Conservation (phyloP, 2,329 filamentous ascomycete genomes). For the Aureobasidium sp. region DNA sequence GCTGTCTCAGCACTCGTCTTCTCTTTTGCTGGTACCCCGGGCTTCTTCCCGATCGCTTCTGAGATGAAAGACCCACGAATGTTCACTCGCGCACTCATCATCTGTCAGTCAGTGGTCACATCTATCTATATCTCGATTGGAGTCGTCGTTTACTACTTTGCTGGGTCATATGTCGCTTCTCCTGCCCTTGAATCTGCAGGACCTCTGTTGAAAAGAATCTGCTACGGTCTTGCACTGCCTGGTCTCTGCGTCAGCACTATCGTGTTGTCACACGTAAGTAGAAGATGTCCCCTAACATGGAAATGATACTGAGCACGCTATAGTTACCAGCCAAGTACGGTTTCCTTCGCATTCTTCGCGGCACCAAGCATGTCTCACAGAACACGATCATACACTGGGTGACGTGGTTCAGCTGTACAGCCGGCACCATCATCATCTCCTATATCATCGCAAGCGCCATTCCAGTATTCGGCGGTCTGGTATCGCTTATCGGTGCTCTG, state of each 20-base stretch:
- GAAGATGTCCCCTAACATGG: too few species aligned
- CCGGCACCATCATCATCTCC: slow-evolving; percentile 24
- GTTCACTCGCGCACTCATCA: slow-evolving; percentile 37
- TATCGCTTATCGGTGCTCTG: slow-evolving; percentile 31
- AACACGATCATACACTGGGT: slow-evolving; percentile 26
- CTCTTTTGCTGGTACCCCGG: slow-evolving; percentile 42
- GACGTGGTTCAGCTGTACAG: slow-evolving; percentile 25
- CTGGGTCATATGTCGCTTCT: slow-evolving; percentile 52
- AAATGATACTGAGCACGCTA: neutral
- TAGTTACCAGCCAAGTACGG: slow-evolving; percentile 31
- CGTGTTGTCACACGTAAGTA: slow-evolving; percentile 25
- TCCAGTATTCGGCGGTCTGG: slow-evolving; percentile 29
- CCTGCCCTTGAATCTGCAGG: slow-evolving; percentile 55
- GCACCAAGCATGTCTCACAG: slow-evolving; percentile 28
- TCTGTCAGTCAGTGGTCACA: slow-evolving; percentile 28
- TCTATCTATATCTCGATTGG: slow-evolving; percentile 41
- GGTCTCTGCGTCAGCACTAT: slow-evolving; percentile 28
- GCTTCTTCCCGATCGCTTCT: slow-evolving; percentile 42
- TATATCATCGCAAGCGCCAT: slow-evolving; percentile 33
- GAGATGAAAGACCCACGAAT: slow-evolving; percentile 43
- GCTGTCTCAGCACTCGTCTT: slow-evolving; percentile 41
- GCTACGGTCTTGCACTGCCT: slow-evolving; percentile 42
- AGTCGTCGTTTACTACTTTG: slow-evolving; percentile 52
- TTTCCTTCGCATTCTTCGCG: slow-evolving; percentile 32
- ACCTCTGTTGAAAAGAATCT: slow-evolving; percentile 45